These are phyloP conservation scores for Craterostigma plantagineum DNA, from an alignment of 257 asterid species.

Conservation along the genomic window DNA sequence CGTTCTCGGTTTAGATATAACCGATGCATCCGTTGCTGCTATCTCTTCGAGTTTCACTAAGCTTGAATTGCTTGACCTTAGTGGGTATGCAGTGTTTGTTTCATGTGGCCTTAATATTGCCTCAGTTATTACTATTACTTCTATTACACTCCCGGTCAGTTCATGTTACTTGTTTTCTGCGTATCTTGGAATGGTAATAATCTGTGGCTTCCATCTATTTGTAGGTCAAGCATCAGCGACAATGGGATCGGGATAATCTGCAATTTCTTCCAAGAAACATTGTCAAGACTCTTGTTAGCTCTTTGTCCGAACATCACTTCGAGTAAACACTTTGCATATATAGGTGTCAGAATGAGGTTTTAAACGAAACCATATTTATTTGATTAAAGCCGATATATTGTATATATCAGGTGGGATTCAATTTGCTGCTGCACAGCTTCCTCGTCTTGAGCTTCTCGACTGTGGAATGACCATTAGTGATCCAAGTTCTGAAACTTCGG, in stretches of 20 bases:
- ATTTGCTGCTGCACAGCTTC: conserved; percentile 87
- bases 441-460: conserved; percentile 68
- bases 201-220: conserved; percentile 7
- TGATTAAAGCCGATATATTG: neutral
- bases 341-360: neutral
- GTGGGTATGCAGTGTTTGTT: conserved; percentile 49
- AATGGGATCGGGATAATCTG: conserved; percentile 96
- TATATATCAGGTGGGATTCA: conserved; percentile 67
- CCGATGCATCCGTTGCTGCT: conserved; percentile 97
- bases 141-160: no score
- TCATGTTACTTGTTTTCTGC: no score
- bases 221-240: conserved; percentile 86
- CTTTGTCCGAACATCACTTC: conserved; percentile 92
- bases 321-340: conserved; percentile 22
- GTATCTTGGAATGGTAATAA: neutral
- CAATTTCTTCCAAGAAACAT: conserved; percentile 72
- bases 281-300: conserved; percentile 77
- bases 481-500: conserved; percentile 26
- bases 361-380: neutral
- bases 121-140: no score
- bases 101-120: neutral
- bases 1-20: conserved; percentile 76
- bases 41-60: conserved; percentile 64
- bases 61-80: conserved; percentile 84
- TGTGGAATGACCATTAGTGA: conserved; percentile 86